phyloP scores from a whole-genome alignment of 1,284 basidiomycete genomes.

The Cryptococcus hybrid region DNA sequence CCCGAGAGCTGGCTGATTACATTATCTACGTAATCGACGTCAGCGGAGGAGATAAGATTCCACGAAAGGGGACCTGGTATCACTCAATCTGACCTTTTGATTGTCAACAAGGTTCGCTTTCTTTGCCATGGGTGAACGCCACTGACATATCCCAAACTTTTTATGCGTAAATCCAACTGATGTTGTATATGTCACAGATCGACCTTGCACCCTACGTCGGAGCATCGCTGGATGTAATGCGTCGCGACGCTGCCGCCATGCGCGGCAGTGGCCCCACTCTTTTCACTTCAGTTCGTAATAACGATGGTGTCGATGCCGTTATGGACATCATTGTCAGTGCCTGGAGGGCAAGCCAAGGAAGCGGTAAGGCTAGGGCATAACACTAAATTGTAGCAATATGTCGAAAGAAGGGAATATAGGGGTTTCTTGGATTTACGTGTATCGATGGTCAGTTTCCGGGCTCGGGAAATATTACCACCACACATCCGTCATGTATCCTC shows the following conservation, averaged over 20 bases:
- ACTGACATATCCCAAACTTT: too few species aligned
- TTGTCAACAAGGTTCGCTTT: slow-evolving; percentile 82
- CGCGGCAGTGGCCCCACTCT: slow-evolving; percentile 90
- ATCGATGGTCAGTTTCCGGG: too few species aligned
- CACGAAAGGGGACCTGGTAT: slow-evolving; percentile 97
- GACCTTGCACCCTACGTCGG: slow-evolving; percentile 91
- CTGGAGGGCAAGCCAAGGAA: slow-evolving; percentile 61
- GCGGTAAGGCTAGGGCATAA: slow-evolving; percentile 35
- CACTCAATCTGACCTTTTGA: slow-evolving; percentile 82
- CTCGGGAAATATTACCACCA: too few species aligned
- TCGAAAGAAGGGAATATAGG: too few species aligned
- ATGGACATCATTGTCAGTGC: slow-evolving; percentile 79
- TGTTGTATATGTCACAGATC: slow-evolving; percentile 57
- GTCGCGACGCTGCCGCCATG: slow-evolving; percentile 87
- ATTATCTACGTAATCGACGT: slow-evolving; percentile 85
- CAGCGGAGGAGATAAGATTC: slow-evolving; percentile 94
- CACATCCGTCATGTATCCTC: too few species aligned
- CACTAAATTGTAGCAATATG: too few species aligned
- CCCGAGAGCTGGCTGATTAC: slow-evolving; percentile 92
- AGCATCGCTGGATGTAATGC: slow-evolving; percentile 93
- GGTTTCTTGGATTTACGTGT: too few species aligned
- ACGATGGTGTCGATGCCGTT: slow-evolving; percentile 77
- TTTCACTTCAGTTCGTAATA: slow-evolving; percentile 82
- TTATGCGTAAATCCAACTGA: neutral
- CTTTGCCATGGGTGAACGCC: neutral